phyloP scores from a whole-genome alignment of 768 basidiomycete species.

The Glaciozyma antarctica region DNA sequence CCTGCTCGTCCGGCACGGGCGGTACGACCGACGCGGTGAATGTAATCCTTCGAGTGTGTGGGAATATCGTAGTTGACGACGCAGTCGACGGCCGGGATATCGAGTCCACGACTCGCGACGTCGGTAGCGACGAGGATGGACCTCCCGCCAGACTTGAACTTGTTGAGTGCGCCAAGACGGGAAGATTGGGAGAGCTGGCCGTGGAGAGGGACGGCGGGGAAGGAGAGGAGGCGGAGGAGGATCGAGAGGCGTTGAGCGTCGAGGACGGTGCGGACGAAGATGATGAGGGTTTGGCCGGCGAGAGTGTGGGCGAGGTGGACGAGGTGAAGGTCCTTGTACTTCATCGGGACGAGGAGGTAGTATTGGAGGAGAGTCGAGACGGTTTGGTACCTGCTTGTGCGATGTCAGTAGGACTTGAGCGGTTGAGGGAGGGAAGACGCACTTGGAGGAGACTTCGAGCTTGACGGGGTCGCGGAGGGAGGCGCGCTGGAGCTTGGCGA shows the following conservation, averaged over 20 bases:
- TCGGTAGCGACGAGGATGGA: slow-evolving; percentile 91
- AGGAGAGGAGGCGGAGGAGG: slow-evolving; percentile 78
- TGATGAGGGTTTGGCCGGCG: slow-evolving; percentile 84
- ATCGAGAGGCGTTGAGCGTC: slow-evolving; percentile 84
- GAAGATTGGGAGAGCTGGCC: slow-evolving; percentile 91
- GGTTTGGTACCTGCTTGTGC: slow-evolving; percentile 70
- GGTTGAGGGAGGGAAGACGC: slow-evolving; percentile 35
- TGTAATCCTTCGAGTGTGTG: slow-evolving; percentile 97
- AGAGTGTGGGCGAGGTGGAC: slow-evolving; percentile 80
- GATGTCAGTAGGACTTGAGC: not conserved
- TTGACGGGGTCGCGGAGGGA: slow-evolving; percentile 86
- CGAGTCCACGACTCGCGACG: slow-evolving; percentile 89
- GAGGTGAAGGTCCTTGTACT: slow-evolving; percentile 83
- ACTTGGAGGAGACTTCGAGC: slow-evolving; percentile 90
- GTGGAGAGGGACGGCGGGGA: slow-evolving; percentile 89
- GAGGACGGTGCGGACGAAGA: slow-evolving; percentile 91
- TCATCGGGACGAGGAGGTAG: slow-evolving; percentile 84
- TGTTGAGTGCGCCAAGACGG: slow-evolving; percentile 80
- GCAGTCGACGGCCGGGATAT: slow-evolving; percentile 89
- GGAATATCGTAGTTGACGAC: slow-evolving; percentile 98
- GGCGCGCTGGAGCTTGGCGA: slow-evolving; percentile 88
- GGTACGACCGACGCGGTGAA: slow-evolving; percentile 93
- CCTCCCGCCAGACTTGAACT: slow-evolving; percentile 91
- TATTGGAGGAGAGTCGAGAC: slow-evolving; percentile 91
- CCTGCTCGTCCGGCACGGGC: slow-evolving; percentile 96